Evolutionary conservation across 2,329 filamentous ascomycete genomes (phyloP), one percentile per base, ranked within the genome.

Genomic region (Aspergillus tanneri): DNA sequence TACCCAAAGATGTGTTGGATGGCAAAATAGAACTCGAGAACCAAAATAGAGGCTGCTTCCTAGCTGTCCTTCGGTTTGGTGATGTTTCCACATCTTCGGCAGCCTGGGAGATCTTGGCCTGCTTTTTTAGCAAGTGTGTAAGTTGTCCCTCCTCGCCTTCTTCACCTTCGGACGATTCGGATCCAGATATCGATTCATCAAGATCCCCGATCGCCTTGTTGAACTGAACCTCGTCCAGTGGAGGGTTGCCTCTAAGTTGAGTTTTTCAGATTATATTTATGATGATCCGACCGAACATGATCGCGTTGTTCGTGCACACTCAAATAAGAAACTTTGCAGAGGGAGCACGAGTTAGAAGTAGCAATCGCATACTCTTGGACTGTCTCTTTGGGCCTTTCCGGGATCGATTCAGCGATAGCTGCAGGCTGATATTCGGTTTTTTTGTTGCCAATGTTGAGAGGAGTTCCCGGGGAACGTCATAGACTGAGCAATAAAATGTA

Each of bases 201-300:
- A 99, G 76, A 50, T 93, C 83, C 27, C 84, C 89, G 6, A 97
- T 78, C 5, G 96, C 78, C 65, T 86, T 88, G 66, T 93, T 88
- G 58, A 99, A 99, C 25, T 96, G 90, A 6, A 65, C 68, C 64
- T 99, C 93, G 1, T 83, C 82, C 1, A 96, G 86, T 0, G 88
- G 72, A 8, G 78, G 79, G 49, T 79, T 77, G 0, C 88, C 88
- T 38, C 89, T 84, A 47, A 96, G 74, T 74, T 89, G 95, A 66
- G 92, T 88, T 71, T n/a, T 96, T 97, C 52, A 97, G 73, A 66
- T 99, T 99, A 73, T 96, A 99, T 56, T 86, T 82, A 68, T 99
- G 93, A 40, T 95, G 78, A 63, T 99, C 93, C 8, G 92, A 96
- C 61, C 88, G 87, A 49, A 89, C 84, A 70, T 99, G 93, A 50